Evolutionary conservation across 2,329 filamentous ascomycete species (phyloP).

Genomic region (Peltaster fructicola): DNA sequence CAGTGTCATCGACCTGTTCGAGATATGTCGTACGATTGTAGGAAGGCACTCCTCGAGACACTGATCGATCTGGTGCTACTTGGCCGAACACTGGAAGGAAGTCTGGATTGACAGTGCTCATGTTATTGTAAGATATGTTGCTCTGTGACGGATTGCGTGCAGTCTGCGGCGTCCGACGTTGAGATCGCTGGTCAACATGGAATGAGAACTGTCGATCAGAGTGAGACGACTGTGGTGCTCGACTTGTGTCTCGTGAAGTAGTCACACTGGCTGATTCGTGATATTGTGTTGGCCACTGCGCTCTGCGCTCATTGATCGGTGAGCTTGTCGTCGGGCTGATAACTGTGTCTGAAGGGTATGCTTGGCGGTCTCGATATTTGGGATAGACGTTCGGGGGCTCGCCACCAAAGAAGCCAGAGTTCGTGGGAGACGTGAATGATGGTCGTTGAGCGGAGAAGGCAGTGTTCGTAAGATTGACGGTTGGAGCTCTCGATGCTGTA

Average conservation of each 20-base stretch:
- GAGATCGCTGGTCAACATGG: too few relatives aligned
- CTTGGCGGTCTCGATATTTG: constrained; percentile 15
- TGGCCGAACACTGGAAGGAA: too few relatives aligned
- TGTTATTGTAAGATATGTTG: too few relatives aligned
- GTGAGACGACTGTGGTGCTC: constrained; percentile 40
- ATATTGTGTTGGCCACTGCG: constrained; percentile 25
- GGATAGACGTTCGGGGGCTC: constrained; percentile 18
- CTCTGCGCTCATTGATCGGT: constrained; percentile 25
- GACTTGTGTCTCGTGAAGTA: constrained; percentile 35
- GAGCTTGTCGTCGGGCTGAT: constrained; percentile 17
- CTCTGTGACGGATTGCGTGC: too few relatives aligned
- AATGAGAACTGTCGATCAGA: constrained; percentile 26
- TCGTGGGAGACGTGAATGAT: too few relatives aligned
- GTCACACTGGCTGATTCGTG: constrained; percentile 26
- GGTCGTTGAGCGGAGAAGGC: constrained; percentile 1
- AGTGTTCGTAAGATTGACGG: constrained; percentile 12
- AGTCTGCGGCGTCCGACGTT: too few relatives aligned
- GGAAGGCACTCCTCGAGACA: too few relatives aligned
- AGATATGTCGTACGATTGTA: too few relatives aligned
- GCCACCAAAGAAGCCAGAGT: too few relatives aligned
- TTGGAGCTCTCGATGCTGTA: constrained; percentile 9
- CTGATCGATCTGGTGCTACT: too few relatives aligned
- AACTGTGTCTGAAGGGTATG: constrained; percentile 13
- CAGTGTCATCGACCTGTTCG: too few relatives aligned
- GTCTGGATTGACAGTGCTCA: too few relatives aligned